These are phyloP conservation scores for Lentinula aciculospora DNA, from an alignment of 768 basidiomycete species.

Conservation along the genomic window DNA sequence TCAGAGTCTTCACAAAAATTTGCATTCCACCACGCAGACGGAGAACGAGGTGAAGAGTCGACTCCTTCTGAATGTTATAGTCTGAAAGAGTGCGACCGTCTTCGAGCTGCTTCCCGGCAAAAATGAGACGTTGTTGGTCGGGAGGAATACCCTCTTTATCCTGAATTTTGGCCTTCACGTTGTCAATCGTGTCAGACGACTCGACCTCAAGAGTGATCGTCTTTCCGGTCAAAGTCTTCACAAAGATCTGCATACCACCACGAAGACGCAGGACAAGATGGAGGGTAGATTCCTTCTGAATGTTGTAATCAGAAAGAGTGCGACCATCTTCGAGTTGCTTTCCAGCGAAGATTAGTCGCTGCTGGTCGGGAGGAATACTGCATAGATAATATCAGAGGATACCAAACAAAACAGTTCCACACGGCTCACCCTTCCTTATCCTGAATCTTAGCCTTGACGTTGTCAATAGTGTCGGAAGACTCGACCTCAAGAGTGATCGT, in stretches of 20 bases:
- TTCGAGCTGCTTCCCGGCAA: slow-evolving; percentile 85
- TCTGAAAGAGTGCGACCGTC: slow-evolving; percentile 79
- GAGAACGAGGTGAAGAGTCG: slow-evolving; percentile 51
- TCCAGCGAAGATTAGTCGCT: slow-evolving; percentile 72
- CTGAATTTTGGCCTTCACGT: slow-evolving; percentile 67
- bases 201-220: slow-evolving; percentile 70
- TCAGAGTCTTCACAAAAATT: slow-evolving; percentile 54
- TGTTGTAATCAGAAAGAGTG: slow-evolving; percentile 1
- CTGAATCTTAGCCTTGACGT: slow-evolving; percentile 14
- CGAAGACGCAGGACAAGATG: slow-evolving; percentile 64
- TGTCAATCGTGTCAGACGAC: slow-evolving; percentile 15
- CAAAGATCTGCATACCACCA: slow-evolving; percentile 57
- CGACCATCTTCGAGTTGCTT: slow-evolving; percentile 53
- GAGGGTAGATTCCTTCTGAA: slow-evolving; percentile 53
- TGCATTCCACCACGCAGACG: slow-evolving; percentile 50
- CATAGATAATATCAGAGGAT: background rate
- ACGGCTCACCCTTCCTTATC: slow-evolving; percentile 13
- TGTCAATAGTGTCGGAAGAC: background rate
- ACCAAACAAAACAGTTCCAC: background rate
- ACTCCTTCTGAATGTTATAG: slow-evolving; percentile 69
- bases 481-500: slow-evolving; percentile 27
- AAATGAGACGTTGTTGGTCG: slow-evolving; percentile 33
- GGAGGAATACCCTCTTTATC: slow-evolving; percentile 63
- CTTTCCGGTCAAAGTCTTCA: slow-evolving; percentile 53
- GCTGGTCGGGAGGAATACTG: slow-evolving; percentile 63